Evolutionary conservation across 495 filamentous ascomycete genomes (phyloP).

Genomic region (Pyrenula aspistea): DNA sequence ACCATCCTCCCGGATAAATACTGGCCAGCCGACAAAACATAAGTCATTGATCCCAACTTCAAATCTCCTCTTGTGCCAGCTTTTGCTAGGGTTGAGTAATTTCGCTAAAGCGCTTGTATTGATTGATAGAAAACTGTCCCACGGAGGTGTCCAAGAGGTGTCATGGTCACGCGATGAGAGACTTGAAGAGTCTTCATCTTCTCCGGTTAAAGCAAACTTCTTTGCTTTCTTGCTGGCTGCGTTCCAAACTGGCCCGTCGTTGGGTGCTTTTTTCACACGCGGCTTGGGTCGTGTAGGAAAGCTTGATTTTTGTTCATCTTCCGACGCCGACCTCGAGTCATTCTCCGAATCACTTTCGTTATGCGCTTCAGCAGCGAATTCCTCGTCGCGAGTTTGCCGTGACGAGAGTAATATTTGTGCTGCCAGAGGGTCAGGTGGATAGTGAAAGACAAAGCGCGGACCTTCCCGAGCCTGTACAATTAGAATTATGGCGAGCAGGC

Average conservation of each 20-base stretch:
- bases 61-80: constrained; percentile 79
- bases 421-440: constrained; percentile 51
- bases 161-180: constrained; percentile 26
- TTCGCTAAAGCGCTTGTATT: constrained; percentile 69
- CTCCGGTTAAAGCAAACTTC: constrained; percentile 20
- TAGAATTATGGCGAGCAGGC: constrained; percentile 69
- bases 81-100: constrained; percentile 63
- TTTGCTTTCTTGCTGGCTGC: background rate
- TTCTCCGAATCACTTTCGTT: constrained; percentile 20
- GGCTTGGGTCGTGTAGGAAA: too few species aligned
- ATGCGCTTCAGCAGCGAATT: background rate
- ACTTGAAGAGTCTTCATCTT: constrained; percentile 30
- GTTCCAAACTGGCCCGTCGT: background rate
- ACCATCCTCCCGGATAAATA: constrained; percentile 78
- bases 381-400: background rate
- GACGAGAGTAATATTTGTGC: constrained; percentile 10
- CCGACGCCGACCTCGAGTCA: constrained; percentile 32
- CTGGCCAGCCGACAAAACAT: constrained; percentile 75
- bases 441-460: constrained; percentile 83
- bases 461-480: constrained; percentile 73
- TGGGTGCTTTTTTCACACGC: background rate
- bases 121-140: constrained; percentile 70
- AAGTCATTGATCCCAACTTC: constrained; percentile 77
- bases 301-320: constrained; percentile 34
- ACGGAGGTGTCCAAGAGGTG: constrained; percentile 40